phyloP scores from a whole-genome alignment of 345 rosid genomes.

The Salix viminalis region DNA sequence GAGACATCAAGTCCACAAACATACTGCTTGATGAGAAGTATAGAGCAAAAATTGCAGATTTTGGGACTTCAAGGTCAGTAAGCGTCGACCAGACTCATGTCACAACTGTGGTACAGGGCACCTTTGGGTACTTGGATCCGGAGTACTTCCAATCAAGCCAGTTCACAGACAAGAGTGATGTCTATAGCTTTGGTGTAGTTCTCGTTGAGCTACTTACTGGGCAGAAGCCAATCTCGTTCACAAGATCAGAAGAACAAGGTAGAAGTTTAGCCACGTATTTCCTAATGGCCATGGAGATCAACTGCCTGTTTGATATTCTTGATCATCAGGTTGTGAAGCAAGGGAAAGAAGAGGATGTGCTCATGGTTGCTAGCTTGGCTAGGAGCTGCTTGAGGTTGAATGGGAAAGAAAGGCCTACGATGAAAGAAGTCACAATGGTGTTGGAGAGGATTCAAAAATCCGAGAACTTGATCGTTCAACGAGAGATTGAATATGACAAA shows the following conservation, averaged over 20 bases:
- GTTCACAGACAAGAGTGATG: conserved; percentile 3
- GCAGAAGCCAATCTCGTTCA: not conserved
- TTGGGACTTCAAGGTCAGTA: not conserved
- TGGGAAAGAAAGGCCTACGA: conserved; percentile 2
- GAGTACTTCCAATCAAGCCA: not conserved
- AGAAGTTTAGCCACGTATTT: not conserved
- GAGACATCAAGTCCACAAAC: no score
- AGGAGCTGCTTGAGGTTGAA: not conserved
- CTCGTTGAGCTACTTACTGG: no score
- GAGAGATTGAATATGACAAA: not conserved
- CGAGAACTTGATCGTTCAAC: not conserved
- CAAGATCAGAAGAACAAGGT: not conserved
- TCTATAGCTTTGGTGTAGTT: not conserved
- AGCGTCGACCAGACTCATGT: not conserved
- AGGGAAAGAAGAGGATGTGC: not conserved
- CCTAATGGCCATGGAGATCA: not conserved
- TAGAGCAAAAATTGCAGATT: not conserved
- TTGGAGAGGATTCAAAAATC: not conserved
- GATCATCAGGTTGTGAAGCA: not conserved
- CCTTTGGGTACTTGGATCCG: not conserved
- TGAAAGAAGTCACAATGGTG: conserved; percentile 6
- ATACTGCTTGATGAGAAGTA: no score
- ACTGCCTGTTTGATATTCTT: not conserved
- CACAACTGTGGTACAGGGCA: not conserved
- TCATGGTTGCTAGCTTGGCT: not conserved